Percentiles rank a stretch among this genome's conserved stretches.
phyloP scores from a whole-genome alignment of 208 protist genomes.

The Trypanosoma platydactyli region DNA sequence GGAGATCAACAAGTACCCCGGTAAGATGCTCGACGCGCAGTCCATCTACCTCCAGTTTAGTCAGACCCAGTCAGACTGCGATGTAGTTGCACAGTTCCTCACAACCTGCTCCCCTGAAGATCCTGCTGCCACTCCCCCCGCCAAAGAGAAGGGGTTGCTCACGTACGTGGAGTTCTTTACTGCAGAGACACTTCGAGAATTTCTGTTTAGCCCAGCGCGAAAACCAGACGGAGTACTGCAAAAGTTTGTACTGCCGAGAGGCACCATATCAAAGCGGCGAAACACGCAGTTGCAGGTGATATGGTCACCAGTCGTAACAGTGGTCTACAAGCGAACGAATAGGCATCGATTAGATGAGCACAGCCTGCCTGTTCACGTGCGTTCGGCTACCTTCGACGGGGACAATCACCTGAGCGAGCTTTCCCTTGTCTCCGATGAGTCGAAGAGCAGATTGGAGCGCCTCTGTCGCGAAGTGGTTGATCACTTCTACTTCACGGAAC shows the following conservation, averaged over 20 bases:
- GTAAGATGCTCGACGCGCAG: slow-evolving; percentile 83
- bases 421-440: slow-evolving; percentile 80
- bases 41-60: slow-evolving; percentile 81
- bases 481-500: slow-evolving; percentile 85
- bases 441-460: slow-evolving; percentile 61
- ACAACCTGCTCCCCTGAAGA: slow-evolving; percentile 51
- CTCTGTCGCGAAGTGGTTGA: slow-evolving; percentile 84
- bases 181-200: slow-evolving; percentile 62
- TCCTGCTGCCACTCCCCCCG: slow-evolving; percentile 25
- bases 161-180: slow-evolving; percentile 90
- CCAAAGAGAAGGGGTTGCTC: slow-evolving; percentile 42
- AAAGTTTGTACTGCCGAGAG: slow-evolving; percentile 88
- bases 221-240: slow-evolving; percentile 91
- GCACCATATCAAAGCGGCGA: slow-evolving; percentile 56
- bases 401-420: slow-evolving; percentile 76
- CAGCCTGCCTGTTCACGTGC: slow-evolving; percentile 48
- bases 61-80: slow-evolving; percentile 37
- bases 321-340: slow-evolving; percentile 85
- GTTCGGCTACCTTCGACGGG: slow-evolving; percentile 85
- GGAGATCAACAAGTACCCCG: slow-evolving; percentile 80
- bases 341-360: slow-evolving; percentile 64
- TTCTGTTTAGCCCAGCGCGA: slow-evolving; percentile 75
- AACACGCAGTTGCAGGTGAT: slow-evolving; percentile 86
- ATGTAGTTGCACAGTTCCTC: slow-evolving; percentile 88
- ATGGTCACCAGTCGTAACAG: slow-evolving; percentile 87